phyloP scores from a whole-genome alignment of 495 filamentous ascomycete genomes.

The Podospora australis region DNA sequence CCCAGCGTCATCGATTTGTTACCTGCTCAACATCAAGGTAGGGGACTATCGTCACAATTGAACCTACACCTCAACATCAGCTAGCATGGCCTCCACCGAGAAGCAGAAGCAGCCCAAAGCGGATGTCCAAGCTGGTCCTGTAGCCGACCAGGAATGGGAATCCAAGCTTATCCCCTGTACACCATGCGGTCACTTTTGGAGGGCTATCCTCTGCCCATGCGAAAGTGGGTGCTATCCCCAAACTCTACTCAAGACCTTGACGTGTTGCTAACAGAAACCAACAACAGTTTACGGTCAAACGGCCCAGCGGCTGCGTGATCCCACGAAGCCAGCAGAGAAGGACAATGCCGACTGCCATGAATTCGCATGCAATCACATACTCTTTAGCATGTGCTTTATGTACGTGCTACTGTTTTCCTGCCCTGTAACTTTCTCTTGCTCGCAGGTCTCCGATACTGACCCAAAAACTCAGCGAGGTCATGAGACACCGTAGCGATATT shows the following conservation, averaged over 20 bases:
- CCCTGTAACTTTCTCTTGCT: too few species aligned
- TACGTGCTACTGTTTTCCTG: too few species aligned
- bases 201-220: neutral
- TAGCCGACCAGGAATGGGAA: neutral
- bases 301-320: slow-evolving; percentile 38
- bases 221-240: neutral
- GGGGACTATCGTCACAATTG: neutral
- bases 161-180: neutral
- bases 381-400: slow-evolving; percentile 21
- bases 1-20: too few species aligned
- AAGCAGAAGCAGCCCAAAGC: neutral
- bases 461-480: slow-evolving; percentile 28
- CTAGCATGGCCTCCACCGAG: neutral
- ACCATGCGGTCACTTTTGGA: neutral
- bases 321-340: slow-evolving; percentile 33
- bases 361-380: neutral
- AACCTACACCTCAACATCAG: neutral
- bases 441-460: too few species aligned
- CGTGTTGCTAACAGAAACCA: neutral
- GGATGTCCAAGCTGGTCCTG: neutral
- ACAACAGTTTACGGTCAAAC: slow-evolving; percentile 38
- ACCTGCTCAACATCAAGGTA: too few species aligned
- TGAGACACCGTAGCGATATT: slow-evolving; percentile 46
- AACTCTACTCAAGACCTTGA: neutral
- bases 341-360: slow-evolving; percentile 30